phyloP scores from a whole-genome alignment of 768 basidiomycete species.

The Auricularia cornea region DNA sequence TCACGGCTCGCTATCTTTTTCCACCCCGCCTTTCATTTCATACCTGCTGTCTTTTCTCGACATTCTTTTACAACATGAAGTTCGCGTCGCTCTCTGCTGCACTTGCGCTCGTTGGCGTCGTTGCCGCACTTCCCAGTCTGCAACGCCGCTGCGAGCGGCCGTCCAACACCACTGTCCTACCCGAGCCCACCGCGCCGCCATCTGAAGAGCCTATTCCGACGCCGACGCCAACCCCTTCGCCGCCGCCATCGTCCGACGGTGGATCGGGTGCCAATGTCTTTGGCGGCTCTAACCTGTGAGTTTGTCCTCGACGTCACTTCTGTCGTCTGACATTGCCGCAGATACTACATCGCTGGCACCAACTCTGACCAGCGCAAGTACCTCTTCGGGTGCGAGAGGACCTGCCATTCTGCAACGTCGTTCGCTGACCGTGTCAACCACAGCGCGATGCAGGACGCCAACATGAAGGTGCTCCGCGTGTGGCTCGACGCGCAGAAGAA shows the following conservation, averaged over 20 bases:
- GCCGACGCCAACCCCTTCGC: background rate
- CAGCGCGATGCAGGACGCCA: background rate
- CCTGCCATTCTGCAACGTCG: background rate
- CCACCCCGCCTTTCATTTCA: too few relatives aligned
- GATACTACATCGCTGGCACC: background rate
- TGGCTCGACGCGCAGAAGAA: conserved; percentile 22
- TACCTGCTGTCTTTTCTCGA: too few relatives aligned
- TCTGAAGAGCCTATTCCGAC: background rate
- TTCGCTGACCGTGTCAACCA: background rate
- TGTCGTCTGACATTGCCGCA: too few relatives aligned
- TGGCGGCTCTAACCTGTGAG: background rate
- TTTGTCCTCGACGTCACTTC: too few relatives aligned
- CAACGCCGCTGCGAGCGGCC: too few relatives aligned
- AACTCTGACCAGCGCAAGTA: background rate
- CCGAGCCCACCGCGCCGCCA: too few relatives aligned
- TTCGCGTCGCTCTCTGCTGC: too few relatives aligned
- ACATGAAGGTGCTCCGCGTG: conserved; percentile 19
- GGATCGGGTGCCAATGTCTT: background rate
- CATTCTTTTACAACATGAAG: too few relatives aligned
- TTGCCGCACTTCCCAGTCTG: too few relatives aligned
- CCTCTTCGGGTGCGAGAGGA: background rate
- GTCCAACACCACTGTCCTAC: too few relatives aligned
- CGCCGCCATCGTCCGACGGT: background rate
- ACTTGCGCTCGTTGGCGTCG: too few relatives aligned
- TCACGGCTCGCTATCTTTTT: too few relatives aligned